These are phyloP conservation scores for Didymellaceae sp. DNA, from an alignment of 2,329 filamentous ascomycete species.

Conservation along the genomic window DNA sequence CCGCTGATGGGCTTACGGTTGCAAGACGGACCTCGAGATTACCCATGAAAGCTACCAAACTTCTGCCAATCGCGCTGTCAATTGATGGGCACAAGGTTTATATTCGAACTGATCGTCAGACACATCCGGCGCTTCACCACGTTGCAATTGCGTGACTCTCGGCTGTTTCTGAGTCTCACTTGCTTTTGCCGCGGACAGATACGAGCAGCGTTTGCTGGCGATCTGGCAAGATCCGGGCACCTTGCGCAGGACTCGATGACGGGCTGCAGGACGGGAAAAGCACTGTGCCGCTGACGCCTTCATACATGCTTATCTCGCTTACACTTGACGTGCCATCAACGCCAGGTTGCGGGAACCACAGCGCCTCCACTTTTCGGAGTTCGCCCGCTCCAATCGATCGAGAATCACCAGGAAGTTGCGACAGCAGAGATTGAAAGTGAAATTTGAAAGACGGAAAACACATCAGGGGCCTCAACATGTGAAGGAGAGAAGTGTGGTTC, in stretches of 20 bases:
- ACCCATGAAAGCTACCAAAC: conserved; percentile 10
- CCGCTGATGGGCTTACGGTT: background rate
- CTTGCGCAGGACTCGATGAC: conserved; percentile 5
- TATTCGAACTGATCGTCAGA: background rate
- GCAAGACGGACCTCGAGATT: background rate
- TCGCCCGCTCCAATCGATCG: conserved; percentile 5
- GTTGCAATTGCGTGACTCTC: conserved; percentile 1
- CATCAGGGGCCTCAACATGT: conserved; percentile 9
- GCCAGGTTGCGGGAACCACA: conserved; percentile 7
- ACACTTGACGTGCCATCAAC: conserved; percentile 14
- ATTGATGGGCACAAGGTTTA: background rate
- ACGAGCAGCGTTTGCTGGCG: conserved; percentile 1
- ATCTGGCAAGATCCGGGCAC: conserved; percentile 14
- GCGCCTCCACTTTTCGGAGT: conserved; percentile 10
- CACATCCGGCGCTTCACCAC: conserved; percentile 7
- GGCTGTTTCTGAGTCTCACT: conserved; percentile 1
- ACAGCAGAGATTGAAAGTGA: conserved; percentile 5
- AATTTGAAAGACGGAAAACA: conserved; percentile 9
- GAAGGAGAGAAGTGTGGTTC: conserved; percentile 1
- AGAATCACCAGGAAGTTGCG: background rate
- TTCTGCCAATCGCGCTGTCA: background rate
- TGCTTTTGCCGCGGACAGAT: background rate
- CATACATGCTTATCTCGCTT: conserved; percentile 14
- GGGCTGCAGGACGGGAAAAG: conserved; percentile 12
- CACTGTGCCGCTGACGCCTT: conserved; percentile 16